phyloP scores from a whole-genome alignment of 1,284 basidiomycete genomes.

The Athelia sp. region DNA sequence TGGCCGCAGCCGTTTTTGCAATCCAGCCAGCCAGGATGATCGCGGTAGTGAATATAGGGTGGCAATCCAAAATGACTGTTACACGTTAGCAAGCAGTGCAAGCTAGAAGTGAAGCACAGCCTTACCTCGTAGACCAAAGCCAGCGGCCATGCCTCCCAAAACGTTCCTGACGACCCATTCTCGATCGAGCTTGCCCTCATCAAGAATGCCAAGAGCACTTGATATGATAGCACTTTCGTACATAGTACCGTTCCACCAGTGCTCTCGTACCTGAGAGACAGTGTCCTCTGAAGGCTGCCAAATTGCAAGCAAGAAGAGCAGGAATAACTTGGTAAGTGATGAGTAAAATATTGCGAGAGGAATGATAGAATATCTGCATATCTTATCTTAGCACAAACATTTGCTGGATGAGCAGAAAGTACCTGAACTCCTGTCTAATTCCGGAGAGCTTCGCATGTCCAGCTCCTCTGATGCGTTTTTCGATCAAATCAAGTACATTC shows the following conservation, averaged over 20 bases:
- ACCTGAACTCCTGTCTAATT: conserved; percentile 58
- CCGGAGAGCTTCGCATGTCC: conserved; percentile 33
- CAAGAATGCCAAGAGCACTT: conserved; percentile 43
- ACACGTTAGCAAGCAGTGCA: conserved; percentile 18
- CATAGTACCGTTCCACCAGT: conserved; percentile 13
- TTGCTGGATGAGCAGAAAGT: neutral
- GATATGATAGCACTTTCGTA: conserved; percentile 28
- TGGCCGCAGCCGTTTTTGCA: conserved; percentile 61
- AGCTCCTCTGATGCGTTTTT: conserved; percentile 4
- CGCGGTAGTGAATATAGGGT: conserved; percentile 71
- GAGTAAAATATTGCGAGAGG: conserved; percentile 83
- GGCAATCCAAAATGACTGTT: conserved; percentile 69
- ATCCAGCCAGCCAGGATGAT: conserved; percentile 79
- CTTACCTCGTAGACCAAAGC: conserved; percentile 62
- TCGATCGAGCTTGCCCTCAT: conserved; percentile 68
- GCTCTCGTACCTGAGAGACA: conserved; percentile 6
- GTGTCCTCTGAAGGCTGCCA: conserved; percentile 51
- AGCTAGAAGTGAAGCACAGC: conserved; percentile 1
- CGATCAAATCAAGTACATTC: conserved; percentile 30
- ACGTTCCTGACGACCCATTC: conserved; percentile 85
- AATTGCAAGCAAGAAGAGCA: conserved; percentile 78
- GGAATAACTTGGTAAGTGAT: conserved; percentile 81
- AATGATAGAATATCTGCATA: conserved; percentile 60
- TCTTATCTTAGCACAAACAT: neutral
- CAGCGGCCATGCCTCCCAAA: conserved; percentile 80